Evolutionary conservation across 2,329 filamentous ascomycete genomes (phyloP), one percentile per base, ranked within the genome.

Genomic region (Penicillium sp.): DNA sequence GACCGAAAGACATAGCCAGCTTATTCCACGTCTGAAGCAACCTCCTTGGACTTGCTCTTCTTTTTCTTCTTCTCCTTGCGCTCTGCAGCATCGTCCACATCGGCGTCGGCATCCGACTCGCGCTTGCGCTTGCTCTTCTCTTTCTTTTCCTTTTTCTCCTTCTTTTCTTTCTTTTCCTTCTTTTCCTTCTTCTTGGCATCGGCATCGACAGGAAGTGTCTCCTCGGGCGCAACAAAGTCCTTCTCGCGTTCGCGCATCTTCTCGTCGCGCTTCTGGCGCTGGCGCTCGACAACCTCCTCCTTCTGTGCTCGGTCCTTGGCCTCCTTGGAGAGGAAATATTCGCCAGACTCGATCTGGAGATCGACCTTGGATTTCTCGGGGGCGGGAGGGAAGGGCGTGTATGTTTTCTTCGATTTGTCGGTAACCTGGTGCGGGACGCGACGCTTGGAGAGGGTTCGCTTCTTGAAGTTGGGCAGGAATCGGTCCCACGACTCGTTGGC

Each of bases 341-440:
- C 93, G 76, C 94, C 93, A 64, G 85, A 92, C 80, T 99, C 94
- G 78, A 99, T 96, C 82, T 99, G 93, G 74, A 91, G 77, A 75
- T 99, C 94, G 64, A 99, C 84, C 84, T 97, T 99, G 84, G 92
- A 97, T 89, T 96, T 96, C 81, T 99, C 93, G 60, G 92, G 91
- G 36, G 91, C 84, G 6, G 94, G 94, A 42, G 94, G 94, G 86
- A 99, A 99, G 8, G 94, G 93, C 60, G 95, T 99, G 80, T 97
- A 99, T 10, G 81, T 75, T 83, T 96, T 97, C 83, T 93, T 96
- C 69, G 80, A 75, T 83, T 99, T 99, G 80, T 99, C 92, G 47
- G 84, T 91, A 69, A 99, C 86, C 67, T 90, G 91, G 80, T 84
- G 84, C 0, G 94, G 95, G 63, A 87, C 85, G 61, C 85, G 84